phyloP scores from a whole-genome alignment of 371 early-diverging fungal species.

The Haplosporangium sp. region DNA sequence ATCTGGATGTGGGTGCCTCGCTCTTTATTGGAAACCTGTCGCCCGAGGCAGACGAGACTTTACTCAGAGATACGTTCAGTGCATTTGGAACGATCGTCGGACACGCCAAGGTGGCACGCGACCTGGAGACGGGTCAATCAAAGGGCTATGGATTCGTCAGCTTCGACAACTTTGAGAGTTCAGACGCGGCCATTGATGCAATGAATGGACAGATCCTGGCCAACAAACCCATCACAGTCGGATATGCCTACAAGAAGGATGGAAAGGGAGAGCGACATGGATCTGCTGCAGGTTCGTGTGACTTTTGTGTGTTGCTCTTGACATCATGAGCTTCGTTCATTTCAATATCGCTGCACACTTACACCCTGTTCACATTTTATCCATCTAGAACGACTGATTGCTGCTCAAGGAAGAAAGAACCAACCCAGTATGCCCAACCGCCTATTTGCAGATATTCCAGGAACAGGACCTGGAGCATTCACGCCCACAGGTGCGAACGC shows the following conservation, averaged over 20 bases:
- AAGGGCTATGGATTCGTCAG: constrained; percentile 96
- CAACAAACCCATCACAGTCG: constrained; percentile 91
- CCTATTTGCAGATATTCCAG: constrained; percentile 74
- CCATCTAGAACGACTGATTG: constrained; percentile 86
- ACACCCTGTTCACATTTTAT: neutral
- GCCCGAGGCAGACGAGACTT: constrained; percentile 93
- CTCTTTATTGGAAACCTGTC: constrained; percentile 97
- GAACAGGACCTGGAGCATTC: constrained; percentile 51
- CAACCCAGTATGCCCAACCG: constrained; percentile 72
- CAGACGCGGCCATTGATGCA: constrained; percentile 96
- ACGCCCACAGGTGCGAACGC: constrained; percentile 55
- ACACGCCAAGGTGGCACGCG: constrained; percentile 80
- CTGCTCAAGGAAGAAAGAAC: constrained; percentile 89
- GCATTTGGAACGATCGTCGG: constrained; percentile 88
- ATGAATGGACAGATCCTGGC: constrained; percentile 98
- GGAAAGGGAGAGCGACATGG: constrained; percentile 98
- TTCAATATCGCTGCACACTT: constrained; percentile 3
- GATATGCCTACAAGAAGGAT: constrained; percentile 98
- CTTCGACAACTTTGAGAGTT: constrained; percentile 94
- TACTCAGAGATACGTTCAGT: constrained; percentile 95
- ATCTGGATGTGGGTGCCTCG: constrained; percentile 95
- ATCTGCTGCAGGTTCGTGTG: constrained; percentile 82
- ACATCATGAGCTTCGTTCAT: neutral
- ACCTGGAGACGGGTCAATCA: constrained; percentile 86
- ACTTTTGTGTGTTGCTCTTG: neutral